phyloP scores from a whole-genome alignment of 2,329 filamentous ascomycete genomes.

The Nemania sp. region DNA sequence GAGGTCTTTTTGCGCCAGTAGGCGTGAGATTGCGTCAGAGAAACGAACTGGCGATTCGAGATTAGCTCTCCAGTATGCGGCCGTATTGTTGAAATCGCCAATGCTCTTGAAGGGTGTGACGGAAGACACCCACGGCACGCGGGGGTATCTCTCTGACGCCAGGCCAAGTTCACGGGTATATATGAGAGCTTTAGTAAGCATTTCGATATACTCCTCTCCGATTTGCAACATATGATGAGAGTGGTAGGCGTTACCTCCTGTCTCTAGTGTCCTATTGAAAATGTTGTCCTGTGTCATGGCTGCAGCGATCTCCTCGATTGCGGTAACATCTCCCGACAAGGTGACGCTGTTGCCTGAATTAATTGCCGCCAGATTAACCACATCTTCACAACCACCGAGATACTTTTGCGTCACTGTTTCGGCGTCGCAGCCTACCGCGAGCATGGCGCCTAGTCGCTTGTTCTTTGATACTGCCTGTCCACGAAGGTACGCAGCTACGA shows the following conservation, averaged over 20 bases:
- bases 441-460: conserved; percentile 28
- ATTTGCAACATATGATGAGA: neutral
- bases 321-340: neutral
- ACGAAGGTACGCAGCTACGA: conserved; percentile 40
- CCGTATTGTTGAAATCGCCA: neutral
- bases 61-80: neutral
- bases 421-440: conserved; percentile 34
- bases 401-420: conserved; percentile 14
- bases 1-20: neutral
- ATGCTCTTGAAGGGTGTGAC: neutral
- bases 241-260: too few relatives aligned
- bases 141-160: neutral
- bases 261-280: neutral
- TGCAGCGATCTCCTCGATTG: neutral
- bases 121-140: neutral
- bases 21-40: neutral
- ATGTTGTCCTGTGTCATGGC: neutral
- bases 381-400: neutral
- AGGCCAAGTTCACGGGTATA: neutral
- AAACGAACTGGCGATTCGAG: neutral
- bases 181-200: neutral
- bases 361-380: neutral
- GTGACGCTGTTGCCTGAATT: neutral
- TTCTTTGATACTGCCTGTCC: conserved; percentile 24
- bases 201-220: neutral